Evolutionary conservation across 2,329 filamentous ascomycete species (phyloP), one percentile per base, ranked within the genome.

Genomic region (Acrodontium crateriforme): DNA sequence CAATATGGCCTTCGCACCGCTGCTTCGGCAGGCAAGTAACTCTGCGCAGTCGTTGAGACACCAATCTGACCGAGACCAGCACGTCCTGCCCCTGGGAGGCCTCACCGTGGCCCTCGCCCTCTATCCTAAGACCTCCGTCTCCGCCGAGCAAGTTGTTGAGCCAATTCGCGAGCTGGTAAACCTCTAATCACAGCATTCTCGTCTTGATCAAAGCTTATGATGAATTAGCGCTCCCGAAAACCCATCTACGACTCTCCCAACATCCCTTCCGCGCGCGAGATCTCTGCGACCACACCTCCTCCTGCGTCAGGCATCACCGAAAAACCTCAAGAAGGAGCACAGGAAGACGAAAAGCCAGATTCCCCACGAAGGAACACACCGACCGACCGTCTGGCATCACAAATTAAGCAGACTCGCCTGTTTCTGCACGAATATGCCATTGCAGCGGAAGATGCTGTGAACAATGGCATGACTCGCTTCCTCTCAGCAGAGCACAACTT

Each of bases 401-500:
- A 94, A 53, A 78, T 98, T 50, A 74, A 81, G 46, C 70, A 67
- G 43, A 80, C 70, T 34, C 83, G 89, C 35, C 65, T 94, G 37
- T 78, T 78, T 53, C 64, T 94, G 24, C 79, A 95, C 64, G 57
- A 65, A 28, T 73, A 85, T 50, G 78, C 79, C 34, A 71, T 76
- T 31, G 58, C 65, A 30, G 72, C 77, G 46, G 87, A 95, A 63
- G 75, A 83, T 55, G 69, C 74, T 47, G 70, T 94, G 59, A 94
- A 98, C 66, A 57, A 65, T 44, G 67, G 78, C 44, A 76, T 94
- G 60, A 78, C 83, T 53, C 70, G 69, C 40, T 79, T 78, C 42
- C 81, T 98, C 50, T 60, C 75, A 52, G 74, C 92, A 41, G 89
- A 98, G 65, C 75, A 79, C 54, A 80, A 75, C 50, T 85, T 95